A percentile compares a stretch with the other conserved stretches of the same genome.
These are phyloP conservation scores for Brassica juncea DNA, from an alignment of 345 rosid species.

Conservation along the genomic window DNA sequence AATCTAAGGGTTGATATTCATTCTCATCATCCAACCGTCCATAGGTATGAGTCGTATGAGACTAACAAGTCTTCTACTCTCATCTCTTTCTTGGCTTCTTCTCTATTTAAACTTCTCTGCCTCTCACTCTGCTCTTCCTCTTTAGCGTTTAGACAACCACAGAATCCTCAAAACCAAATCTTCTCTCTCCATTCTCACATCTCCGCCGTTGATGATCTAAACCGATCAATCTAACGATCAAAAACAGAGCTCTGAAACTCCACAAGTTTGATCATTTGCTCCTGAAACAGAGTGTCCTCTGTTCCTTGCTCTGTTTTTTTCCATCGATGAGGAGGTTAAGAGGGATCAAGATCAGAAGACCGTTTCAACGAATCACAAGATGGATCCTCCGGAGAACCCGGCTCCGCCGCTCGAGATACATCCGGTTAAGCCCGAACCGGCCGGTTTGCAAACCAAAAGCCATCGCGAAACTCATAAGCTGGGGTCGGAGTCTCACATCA, in stretches of 20 bases:
- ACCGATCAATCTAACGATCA: not conserved
- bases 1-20: constrained; percentile 28
- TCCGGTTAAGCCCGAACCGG: constrained; percentile 18
- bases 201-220: not conserved
- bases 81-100: constrained; percentile 19
- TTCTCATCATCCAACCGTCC: constrained; percentile 31
- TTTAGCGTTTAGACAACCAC: constrained; percentile 30
- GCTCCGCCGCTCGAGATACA: constrained; percentile 20
- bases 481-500: constrained; percentile 63
- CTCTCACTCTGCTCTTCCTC: constrained; percentile 25
- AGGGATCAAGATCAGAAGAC: constrained; percentile 64
- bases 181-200: not conserved
- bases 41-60: constrained; percentile 10
- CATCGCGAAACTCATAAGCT: constrained; percentile 52
- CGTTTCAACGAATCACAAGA: constrained; percentile 50
- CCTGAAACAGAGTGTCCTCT: constrained; percentile 9
- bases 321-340: constrained; percentile 28
- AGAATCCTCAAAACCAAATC: constrained; percentile 16
- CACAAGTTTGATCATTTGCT: not conserved
- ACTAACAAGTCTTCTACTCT: not conserved
- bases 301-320: not conserved
- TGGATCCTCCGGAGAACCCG: constrained; percentile 48
- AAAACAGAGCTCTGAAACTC: constrained; percentile 23
- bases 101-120: constrained; percentile 31
- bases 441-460: constrained; percentile 42